These are phyloP conservation scores for Verticillium isaacii DNA, from an alignment of 2,329 filamentous ascomycete genomes.

Conservation along the genomic window DNA sequence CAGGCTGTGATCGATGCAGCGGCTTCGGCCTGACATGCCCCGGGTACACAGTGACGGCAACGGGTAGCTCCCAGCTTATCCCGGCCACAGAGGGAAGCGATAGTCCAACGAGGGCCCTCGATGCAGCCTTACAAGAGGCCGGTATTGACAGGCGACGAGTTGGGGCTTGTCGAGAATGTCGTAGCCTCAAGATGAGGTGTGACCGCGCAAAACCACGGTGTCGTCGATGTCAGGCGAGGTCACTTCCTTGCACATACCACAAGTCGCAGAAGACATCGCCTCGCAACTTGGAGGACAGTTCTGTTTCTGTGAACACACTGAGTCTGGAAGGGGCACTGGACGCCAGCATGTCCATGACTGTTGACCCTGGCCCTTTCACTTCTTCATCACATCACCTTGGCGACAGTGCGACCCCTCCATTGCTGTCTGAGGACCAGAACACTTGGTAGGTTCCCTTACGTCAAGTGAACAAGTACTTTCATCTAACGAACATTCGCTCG, in stretches of 20 bases:
- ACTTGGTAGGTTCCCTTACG: too few relatives aligned
- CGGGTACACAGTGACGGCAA: not conserved
- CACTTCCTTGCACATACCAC: not conserved
- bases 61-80: too few relatives aligned
- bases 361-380: too few relatives aligned
- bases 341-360: too few relatives aligned
- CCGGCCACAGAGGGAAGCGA: not conserved
- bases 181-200: not conserved
- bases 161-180: not conserved
- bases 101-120: not conserved
- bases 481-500: too few relatives aligned
- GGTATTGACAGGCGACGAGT: not conserved
- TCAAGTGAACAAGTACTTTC: too few relatives aligned
- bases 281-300: not conserved
- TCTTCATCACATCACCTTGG: too few relatives aligned
- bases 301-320: not conserved
- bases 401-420: too few relatives aligned
- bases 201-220: not conserved
- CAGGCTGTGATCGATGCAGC: not conserved
- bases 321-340: too few relatives aligned
- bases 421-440: too few relatives aligned
- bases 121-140: not conserved
- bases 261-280: not conserved
- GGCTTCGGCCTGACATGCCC: not conserved
- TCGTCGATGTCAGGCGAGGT: not conserved